Percentiles rank a stretch among this genome's conserved stretches.
Evolutionary conservation across 768 basidiomycete genomes (phyloP).

Genomic region (Porphyrellus cyaneotinctus): DNA sequence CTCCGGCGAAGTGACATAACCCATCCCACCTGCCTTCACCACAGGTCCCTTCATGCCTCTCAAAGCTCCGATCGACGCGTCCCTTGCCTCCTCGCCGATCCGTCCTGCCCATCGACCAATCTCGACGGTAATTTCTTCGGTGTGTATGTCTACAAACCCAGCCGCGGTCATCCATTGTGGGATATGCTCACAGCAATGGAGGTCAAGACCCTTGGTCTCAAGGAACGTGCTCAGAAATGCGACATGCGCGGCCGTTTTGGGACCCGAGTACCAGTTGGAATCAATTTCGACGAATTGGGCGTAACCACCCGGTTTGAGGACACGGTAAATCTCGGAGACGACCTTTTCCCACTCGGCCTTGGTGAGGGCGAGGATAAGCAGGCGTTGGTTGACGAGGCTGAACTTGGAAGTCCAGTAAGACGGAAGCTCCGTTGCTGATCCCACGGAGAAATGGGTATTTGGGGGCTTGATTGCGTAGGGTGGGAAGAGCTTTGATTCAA

Average conservation of each 20-base stretch:
- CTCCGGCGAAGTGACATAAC: neutral
- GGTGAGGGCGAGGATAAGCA: constrained; percentile 29
- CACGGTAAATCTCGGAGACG: constrained; percentile 27
- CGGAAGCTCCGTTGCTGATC: constrained; percentile 17
- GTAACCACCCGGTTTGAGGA: constrained; percentile 29
- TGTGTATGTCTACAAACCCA: neutral
- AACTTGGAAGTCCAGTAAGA: constrained; percentile 10
- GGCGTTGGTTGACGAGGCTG: constrained; percentile 25
- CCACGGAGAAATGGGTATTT: neutral
- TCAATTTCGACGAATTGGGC: constrained; percentile 28
- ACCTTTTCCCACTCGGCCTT: constrained; percentile 21
- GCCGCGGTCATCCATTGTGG: neutral
- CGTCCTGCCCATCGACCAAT: neutral
- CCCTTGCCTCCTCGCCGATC: neutral
- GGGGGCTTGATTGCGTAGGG: neutral
- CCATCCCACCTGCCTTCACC: constrained; percentile 1
- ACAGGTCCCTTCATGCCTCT: neutral
- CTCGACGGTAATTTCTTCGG: neutral
- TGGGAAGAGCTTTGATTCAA: neutral
- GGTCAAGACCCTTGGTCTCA: constrained; percentile 6
- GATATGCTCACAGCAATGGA: constrained; percentile 12
- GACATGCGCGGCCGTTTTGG: constrained; percentile 4
- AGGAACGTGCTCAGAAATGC: constrained; percentile 11
- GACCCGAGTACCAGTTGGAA: constrained; percentile 12
- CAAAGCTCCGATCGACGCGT: neutral